A percentile compares a stretch with the other conserved stretches of the same genome.
These are phyloP conservation scores for Cucurbita argyrosperma DNA, from an alignment of 306 rosid genomes.

Conservation along the genomic window DNA sequence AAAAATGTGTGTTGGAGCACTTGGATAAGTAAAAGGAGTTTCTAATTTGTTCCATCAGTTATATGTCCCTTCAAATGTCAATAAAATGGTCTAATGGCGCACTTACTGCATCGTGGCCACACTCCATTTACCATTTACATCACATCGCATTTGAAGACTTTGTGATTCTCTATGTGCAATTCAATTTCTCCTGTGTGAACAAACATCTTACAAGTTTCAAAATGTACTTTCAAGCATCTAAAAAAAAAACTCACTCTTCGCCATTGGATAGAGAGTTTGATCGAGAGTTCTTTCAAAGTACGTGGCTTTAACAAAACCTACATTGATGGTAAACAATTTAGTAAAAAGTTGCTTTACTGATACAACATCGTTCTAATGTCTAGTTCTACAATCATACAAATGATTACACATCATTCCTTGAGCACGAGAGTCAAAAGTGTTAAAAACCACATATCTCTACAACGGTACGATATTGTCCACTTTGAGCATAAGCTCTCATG, in stretches of 20 bases:
- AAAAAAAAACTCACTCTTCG: too few species aligned
- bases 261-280: too few species aligned
- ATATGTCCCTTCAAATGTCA: background rate
- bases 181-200: too few species aligned
- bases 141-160: background rate
- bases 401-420: background rate
- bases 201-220: background rate
- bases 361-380: background rate
- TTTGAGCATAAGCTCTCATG: too few species aligned
- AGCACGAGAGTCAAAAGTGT: background rate
- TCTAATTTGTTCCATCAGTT: background rate
- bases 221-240: background rate
- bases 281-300: too few species aligned
- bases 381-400: background rate
- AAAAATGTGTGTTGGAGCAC: conserved; percentile 18
- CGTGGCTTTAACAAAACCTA: background rate
- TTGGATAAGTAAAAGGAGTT: conserved; percentile 1
- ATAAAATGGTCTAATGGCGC: background rate
- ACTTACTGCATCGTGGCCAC: conserved; percentile 3
- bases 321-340: background rate
- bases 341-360: background rate
- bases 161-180: too few species aligned
- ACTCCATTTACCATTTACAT: background rate
- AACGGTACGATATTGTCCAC: too few species aligned
- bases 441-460: too few species aligned